A percentile compares a stretch with the other conserved stretches of the same genome.
These are phyloP conservation scores for Crithidia thermophila DNA, from an alignment of 208 protist species.

Conservation along the genomic window DNA sequence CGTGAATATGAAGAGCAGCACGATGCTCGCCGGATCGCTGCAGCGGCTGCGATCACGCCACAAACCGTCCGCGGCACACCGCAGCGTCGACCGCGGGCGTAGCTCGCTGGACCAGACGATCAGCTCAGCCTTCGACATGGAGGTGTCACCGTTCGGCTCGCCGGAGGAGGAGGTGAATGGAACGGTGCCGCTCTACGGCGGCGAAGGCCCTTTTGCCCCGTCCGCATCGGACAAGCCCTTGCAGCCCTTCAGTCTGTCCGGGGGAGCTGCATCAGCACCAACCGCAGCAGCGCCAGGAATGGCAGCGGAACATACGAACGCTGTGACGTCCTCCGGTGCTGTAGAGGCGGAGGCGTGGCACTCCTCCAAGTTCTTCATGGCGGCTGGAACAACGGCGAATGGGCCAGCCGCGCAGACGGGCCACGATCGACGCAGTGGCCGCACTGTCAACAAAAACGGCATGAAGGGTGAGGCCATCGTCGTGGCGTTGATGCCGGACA, in stretches of 20 bases:
- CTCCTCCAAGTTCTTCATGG: constrained; percentile 25
- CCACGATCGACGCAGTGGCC: background rate
- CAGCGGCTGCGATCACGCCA: constrained; percentile 29
- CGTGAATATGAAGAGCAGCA: constrained; percentile 41
- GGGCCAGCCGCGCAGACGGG: background rate
- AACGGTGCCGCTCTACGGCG: constrained; percentile 8
- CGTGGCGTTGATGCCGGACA: constrained; percentile 19
- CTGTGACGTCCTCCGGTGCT: too few relatives aligned
- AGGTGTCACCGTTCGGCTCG: constrained; percentile 9
- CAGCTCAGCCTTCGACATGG: constrained; percentile 11
- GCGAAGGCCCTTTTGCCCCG: background rate
- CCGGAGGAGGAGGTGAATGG: background rate
- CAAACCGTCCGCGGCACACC: background rate
- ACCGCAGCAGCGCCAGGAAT: too few relatives aligned
- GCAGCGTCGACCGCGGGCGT: background rate
- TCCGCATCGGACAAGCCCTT: background rate
- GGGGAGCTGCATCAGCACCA: too few relatives aligned
- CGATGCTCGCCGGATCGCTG: constrained; percentile 36
- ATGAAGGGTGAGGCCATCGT: constrained; percentile 34
- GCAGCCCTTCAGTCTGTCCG: background rate
- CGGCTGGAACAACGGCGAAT: background rate
- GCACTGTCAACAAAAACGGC: constrained; percentile 25
- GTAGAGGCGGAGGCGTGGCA: constrained; percentile 12
- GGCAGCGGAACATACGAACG: too few relatives aligned
- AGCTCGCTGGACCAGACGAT: constrained; percentile 19